Evolutionary conservation across 2,329 filamentous ascomycete species (phyloP).

Genomic region (Dothidotthia symphoricarpi): DNA sequence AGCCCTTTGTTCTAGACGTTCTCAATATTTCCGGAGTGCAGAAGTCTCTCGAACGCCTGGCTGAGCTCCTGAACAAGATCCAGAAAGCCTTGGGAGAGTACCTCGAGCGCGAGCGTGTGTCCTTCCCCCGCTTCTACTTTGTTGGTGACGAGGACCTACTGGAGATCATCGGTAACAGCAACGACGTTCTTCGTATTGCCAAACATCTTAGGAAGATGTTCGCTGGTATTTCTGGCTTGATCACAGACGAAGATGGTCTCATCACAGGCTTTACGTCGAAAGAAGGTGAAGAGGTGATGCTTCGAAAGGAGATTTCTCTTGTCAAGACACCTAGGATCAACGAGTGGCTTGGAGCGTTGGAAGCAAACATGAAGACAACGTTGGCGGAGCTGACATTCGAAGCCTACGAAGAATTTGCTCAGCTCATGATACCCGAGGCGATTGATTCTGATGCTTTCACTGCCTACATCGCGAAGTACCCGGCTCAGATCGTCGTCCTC

Average conservation of each 20-base stretch:
- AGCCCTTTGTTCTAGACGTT: constrained; percentile 91
- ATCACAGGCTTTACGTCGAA: constrained; percentile 94
- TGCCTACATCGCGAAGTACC: constrained; percentile 78
- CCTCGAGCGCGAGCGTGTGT: constrained; percentile 93
- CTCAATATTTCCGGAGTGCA: constrained; percentile 94
- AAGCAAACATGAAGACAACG: constrained; percentile 90
- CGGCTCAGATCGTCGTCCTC: constrained; percentile 92
- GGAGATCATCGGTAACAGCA: constrained; percentile 99
- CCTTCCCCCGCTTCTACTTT: constrained; percentile 98
- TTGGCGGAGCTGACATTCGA: constrained; percentile 87
- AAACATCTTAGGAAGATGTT: constrained; percentile 99
- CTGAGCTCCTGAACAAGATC: constrained; percentile 98
- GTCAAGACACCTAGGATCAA: constrained; percentile 96
- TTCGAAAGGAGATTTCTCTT: constrained; percentile 90
- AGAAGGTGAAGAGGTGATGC: constrained; percentile 81
- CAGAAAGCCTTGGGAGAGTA: constrained; percentile 99
- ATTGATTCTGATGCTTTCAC: constrained; percentile 71
- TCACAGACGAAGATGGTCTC: constrained; percentile 85
- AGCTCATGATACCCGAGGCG: constrained; percentile 69
- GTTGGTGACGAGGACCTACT: constrained; percentile 97
- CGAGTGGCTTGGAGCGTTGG: constrained; percentile 93
- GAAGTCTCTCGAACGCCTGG: constrained; percentile 89
- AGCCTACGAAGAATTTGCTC: constrained; percentile 77
- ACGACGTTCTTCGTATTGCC: constrained; percentile 90
- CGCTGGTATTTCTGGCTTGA: constrained; percentile 84